Percentiles rank a stretch among this genome's conserved stretches.
Conservation (phyloP, 192 early-diverging fungal genomes). For the Podila horticola region DNA sequence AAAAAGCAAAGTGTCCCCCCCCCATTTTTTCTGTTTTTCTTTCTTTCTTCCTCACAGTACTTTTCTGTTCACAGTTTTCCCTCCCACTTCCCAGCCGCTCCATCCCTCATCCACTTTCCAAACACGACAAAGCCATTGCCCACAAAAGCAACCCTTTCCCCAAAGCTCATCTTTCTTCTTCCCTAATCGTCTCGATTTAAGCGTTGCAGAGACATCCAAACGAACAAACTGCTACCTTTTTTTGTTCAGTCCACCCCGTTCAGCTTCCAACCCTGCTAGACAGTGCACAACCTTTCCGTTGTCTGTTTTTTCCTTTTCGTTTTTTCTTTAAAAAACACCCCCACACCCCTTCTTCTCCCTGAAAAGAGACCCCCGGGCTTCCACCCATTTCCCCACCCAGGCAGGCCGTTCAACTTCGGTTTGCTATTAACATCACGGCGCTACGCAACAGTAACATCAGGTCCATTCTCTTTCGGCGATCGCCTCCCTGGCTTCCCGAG, state of each 20-base stretch:
- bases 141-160: constrained; percentile 41
- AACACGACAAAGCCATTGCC: constrained; percentile 43
- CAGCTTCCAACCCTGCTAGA: constrained; percentile 34
- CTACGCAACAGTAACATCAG: constrained; percentile 52
- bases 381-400: constrained; percentile 48
- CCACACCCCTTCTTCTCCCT: constrained; percentile 29
- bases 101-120: constrained; percentile 34
- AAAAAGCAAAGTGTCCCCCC: background rate
- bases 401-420: constrained; percentile 53
- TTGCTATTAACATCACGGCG: constrained; percentile 57
- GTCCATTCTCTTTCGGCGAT: constrained; percentile 56
- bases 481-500: constrained; percentile 55
- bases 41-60: constrained; percentile 16
- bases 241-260: constrained; percentile 33
- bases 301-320: constrained; percentile 28
- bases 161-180: constrained; percentile 27
- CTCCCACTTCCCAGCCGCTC: constrained; percentile 29
- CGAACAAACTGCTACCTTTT: constrained; percentile 29
- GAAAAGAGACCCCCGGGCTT: constrained; percentile 46
- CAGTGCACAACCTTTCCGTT: constrained; percentile 48
- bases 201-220: constrained; percentile 6
- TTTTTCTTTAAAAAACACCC: constrained; percentile 40
- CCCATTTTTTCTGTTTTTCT: constrained; percentile 8
- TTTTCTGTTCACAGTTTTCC: constrained; percentile 9
- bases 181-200: constrained; percentile 1